Percentiles rank a stretch among this genome's conserved stretches.
Evolutionary conservation across 148 eudicot species (phyloP).

Genomic region (Silene conica): DNA sequence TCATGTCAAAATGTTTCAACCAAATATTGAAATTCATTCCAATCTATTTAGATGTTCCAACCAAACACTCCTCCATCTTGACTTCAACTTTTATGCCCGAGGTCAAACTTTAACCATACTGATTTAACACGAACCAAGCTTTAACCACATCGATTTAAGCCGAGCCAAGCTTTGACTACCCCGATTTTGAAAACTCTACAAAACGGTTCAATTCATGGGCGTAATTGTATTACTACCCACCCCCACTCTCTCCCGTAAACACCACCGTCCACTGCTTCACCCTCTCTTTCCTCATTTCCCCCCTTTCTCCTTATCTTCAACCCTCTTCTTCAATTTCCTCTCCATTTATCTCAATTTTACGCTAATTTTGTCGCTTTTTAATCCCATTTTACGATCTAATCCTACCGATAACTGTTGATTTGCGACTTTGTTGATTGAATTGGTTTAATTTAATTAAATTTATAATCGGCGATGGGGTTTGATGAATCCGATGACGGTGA

Average conservation of each 20-base stretch:
- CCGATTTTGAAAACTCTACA: too few species aligned
- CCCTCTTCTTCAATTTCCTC: not conserved
- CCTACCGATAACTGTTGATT: not conserved
- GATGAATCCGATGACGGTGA: conserved; percentile 45
- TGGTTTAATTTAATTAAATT: not conserved
- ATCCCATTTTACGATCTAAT: not conserved
- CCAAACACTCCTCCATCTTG: too few species aligned
- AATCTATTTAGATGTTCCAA: too few species aligned
- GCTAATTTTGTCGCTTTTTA: not conserved
- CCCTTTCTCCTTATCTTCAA: not conserved
- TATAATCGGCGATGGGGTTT: conserved; percentile 22
- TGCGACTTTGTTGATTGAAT: not conserved
- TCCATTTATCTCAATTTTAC: not conserved
- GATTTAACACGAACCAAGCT: too few species aligned
- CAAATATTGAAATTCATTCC: too few species aligned
- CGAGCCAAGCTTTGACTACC: too few species aligned
- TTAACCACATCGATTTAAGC: too few species aligned
- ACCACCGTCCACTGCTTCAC: not conserved
- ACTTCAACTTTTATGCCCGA: too few species aligned
- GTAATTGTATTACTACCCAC: too few species aligned
- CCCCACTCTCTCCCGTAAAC: not conserved
- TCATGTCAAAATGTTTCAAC: too few species aligned
- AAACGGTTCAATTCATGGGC: too few species aligned
- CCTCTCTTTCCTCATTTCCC: not conserved
- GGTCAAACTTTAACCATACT: too few species aligned